Percentiles rank a stretch among this genome's conserved stretches.
These are phyloP conservation scores for Liquidambar formosana DNA, from an alignment of 164 flowering plant species.

Conservation along the genomic window DNA sequence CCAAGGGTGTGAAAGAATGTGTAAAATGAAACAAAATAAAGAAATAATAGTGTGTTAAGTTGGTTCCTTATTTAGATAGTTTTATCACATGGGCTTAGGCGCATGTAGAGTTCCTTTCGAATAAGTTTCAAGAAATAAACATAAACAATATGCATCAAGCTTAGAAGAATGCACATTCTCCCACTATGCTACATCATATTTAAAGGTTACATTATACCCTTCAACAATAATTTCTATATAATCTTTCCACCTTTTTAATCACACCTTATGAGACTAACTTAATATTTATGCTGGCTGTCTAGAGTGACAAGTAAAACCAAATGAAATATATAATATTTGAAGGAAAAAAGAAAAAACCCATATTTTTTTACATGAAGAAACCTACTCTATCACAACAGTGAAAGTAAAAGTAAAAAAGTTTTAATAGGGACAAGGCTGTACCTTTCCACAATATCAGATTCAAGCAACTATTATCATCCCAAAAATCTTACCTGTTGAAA, in stretches of 20 bases:
- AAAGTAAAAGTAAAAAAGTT: too few species aligned
- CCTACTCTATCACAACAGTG: too few species aligned
- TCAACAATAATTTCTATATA: neutral
- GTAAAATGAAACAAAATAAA: too few species aligned
- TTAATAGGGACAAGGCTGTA: too few species aligned
- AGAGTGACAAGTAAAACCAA: neutral
- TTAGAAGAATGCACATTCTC: neutral
- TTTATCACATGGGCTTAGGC: too few species aligned
- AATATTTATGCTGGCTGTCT: neutral
- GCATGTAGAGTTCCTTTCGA: too few species aligned
- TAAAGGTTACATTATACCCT: neutral
- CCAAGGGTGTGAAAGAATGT: too few species aligned
- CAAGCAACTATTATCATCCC: too few species aligned
- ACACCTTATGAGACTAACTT: neutral
- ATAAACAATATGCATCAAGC: neutral
- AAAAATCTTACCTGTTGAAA: constrained; percentile 55
- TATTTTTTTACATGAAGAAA: neutral
- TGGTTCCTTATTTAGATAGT: too few species aligned
- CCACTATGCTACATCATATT: neutral
- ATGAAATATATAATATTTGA: neutral
- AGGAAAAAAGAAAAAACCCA: neutral
- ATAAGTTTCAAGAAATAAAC: too few species aligned
- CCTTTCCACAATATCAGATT: too few species aligned
- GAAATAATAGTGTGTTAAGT: too few species aligned
- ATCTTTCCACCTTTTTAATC: neutral